Conservation (phyloP, 179 eudicot genomes). For the Heliamphora ciliata region DNA sequence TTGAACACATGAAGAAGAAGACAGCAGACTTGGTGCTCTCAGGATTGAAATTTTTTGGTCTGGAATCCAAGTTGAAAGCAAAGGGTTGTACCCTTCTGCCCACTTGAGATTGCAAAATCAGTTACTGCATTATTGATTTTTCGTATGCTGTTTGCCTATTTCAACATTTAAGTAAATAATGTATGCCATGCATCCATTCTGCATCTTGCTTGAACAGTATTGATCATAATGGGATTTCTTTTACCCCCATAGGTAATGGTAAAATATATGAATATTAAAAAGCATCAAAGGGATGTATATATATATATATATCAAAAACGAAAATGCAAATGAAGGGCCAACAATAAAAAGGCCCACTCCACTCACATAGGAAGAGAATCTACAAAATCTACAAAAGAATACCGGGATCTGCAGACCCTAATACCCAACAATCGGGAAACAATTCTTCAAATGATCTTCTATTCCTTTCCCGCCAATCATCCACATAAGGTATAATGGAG, state of each 20-base stretch:
- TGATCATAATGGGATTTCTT: not conserved
- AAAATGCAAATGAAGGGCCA: no score
- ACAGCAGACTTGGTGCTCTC: slow-evolving; percentile 70
- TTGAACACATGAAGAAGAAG: slow-evolving; percentile 76
- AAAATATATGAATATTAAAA: no score
- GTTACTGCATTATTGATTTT: slow-evolving; percentile 14
- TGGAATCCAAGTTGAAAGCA: slow-evolving; percentile 63
- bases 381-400: no score
- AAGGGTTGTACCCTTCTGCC: slow-evolving; percentile 55
- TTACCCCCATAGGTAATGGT: not conserved
- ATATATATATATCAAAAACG: no score
- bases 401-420: no score
- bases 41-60: slow-evolving; percentile 78
- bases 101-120: slow-evolving; percentile 23
- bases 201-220: slow-evolving; percentile 9
- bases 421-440: no score
- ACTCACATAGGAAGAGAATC: no score
- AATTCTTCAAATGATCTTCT: no score
- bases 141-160: not conserved
- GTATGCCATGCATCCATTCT: not conserved
- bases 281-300: no score
- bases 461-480: no score
- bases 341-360: no score
- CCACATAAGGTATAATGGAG: no score
- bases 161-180: not conserved